Evolutionary conservation across 2,329 filamentous ascomycete genomes (phyloP), one percentile per base, ranked within the genome.

Genomic region (Hypomyces perniciosus): DNA sequence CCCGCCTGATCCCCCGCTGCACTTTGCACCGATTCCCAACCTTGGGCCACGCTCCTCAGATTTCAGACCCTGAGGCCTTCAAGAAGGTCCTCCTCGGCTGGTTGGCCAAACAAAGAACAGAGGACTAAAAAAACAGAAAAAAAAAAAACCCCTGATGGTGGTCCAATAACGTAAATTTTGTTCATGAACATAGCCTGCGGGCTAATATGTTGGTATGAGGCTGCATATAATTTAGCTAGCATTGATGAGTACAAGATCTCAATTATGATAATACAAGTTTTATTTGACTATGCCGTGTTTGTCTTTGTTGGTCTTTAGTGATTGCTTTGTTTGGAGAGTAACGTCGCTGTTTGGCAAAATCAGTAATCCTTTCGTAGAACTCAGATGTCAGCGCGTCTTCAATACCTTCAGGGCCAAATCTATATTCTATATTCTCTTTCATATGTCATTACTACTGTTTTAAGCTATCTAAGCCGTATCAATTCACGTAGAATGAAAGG

Each of bases 31-130:
- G 71, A 43, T 79, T 79, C 54, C 62, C 69, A 1, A 67, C 72
- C 28, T 56, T 77, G 35, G 78, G 77, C 1, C 77, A 81, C 53
- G 70, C 76, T 34, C 77, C 77, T 10, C 77, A 79, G 57, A 74
- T 80, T 48, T 76, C 78, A 53, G 70, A 72, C 28, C 74, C 76
- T 1, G 67, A 67, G 3, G 61, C 57, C 34, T 79, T 78, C 54
- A 72, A 79, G 57, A 53, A 62, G n/a, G 69, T 68, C 5, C 52
- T 79, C 52, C 57, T 78, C 4, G 62, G 57, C 6, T 80, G 76
- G 74, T 56, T 79, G 52, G 48, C 29, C 7, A 47, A 46, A 37
- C 41, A 42, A 35, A 29, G 13, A 28, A 10, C 5, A 8, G 38
- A 8, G 13, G 20, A 13, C 6, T n/a, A 42, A 49, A 37, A 10